These are phyloP conservation scores for Hortiboletus flavorubellus DNA, from an alignment of 768 basidiomycete genomes.

Conservation along the genomic window DNA sequence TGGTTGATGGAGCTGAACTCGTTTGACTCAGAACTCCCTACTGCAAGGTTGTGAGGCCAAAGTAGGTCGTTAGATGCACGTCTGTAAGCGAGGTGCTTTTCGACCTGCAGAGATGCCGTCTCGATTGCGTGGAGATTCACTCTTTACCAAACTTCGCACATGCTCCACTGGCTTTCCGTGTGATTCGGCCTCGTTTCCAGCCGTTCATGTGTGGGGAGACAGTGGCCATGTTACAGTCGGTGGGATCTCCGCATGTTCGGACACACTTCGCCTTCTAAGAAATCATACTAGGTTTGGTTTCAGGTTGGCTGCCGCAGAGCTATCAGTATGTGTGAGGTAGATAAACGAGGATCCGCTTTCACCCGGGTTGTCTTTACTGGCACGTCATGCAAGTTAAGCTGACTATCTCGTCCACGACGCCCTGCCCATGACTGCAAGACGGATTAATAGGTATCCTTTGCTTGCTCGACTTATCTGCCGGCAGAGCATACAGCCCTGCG, in stretches of 20 bases:
- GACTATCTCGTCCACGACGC: slow-evolving; percentile 66
- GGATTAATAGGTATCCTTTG: slow-evolving; percentile 34
- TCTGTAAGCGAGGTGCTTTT: background rate
- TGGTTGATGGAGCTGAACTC: slow-evolving; percentile 76
- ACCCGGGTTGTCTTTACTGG: slow-evolving; percentile 15
- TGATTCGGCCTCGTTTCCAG: slow-evolving; percentile 68
- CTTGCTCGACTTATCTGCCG: background rate
- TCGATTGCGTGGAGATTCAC: slow-evolving; percentile 72
- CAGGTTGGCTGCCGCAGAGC: slow-evolving; percentile 53
- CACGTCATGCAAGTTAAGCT: slow-evolving; percentile 60
- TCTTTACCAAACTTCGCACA: slow-evolving; percentile 66
- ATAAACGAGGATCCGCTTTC: background rate
- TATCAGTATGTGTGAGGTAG: slow-evolving; percentile 43
- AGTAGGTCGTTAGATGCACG: slow-evolving; percentile 31
- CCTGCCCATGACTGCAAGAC: slow-evolving; percentile 55
- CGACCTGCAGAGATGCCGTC: slow-evolving; percentile 43
- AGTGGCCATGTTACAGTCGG: slow-evolving; percentile 69
- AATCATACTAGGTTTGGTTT: background rate
- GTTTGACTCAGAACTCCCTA: slow-evolving; percentile 56
- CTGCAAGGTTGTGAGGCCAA: slow-evolving; percentile 55
- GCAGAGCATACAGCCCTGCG: slow-evolving; percentile 45
- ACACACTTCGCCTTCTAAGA: background rate
- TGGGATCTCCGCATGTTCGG: slow-evolving; percentile 8
- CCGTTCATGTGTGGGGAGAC: slow-evolving; percentile 60
- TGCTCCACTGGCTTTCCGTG: slow-evolving; percentile 73